phyloP scores from a whole-genome alignment of 148 eudicot genomes.

The Chenopodium suecicum region DNA sequence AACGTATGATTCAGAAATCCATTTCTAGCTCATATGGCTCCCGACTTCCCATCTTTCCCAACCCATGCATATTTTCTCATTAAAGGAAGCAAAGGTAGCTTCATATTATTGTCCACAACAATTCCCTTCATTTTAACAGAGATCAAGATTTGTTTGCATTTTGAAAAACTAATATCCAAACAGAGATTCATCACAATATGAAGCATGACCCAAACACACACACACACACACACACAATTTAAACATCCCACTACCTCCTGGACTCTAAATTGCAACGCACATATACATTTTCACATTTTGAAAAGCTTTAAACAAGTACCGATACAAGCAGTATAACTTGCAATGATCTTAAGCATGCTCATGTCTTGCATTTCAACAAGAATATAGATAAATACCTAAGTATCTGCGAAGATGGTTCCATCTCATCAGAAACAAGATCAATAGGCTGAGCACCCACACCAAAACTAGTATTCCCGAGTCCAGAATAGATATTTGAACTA shows the following conservation, averaged over 20 bases:
- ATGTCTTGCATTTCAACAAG: not conserved
- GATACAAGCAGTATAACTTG: not conserved
- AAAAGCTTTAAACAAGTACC: not conserved
- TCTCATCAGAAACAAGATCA: constrained; percentile 67
- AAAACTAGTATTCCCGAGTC: constrained; percentile 54
- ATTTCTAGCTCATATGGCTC: too few species aligned
- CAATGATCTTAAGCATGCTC: not conserved
- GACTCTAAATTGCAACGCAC: not conserved
- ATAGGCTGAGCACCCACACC: constrained; percentile 50
- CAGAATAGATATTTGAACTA: constrained; percentile 53
- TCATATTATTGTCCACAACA: too few species aligned
- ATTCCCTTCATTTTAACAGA: too few species aligned
- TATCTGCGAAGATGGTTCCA: constrained; percentile 53
- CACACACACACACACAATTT: not conserved
- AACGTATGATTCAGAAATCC: too few species aligned
- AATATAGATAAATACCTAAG: constrained; percentile 45
- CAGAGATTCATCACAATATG: too few species aligned
- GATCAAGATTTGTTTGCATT: too few species aligned
- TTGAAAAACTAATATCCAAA: too few species aligned
- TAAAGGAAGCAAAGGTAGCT: too few species aligned
- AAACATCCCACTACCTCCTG: not conserved
- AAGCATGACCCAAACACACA: too few species aligned
- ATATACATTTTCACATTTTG: not conserved
- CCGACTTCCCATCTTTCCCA: too few species aligned
- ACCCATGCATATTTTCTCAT: too few species aligned